Evolutionary conservation across 2,329 filamentous ascomycete genomes (phyloP).

Genomic region (Coleophoma crateriformis): DNA sequence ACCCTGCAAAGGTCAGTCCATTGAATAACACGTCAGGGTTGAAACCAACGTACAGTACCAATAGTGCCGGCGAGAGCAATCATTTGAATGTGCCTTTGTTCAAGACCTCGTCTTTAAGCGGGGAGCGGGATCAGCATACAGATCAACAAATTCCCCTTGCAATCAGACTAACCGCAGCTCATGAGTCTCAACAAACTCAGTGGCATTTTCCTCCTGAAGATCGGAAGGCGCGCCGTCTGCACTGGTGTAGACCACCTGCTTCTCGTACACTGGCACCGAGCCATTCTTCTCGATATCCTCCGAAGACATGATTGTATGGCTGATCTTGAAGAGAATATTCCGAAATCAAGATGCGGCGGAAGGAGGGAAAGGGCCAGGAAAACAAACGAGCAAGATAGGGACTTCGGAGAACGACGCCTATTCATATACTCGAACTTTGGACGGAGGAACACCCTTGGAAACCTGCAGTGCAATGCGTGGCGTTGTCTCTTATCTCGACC

Average conservation of each 20-base stretch:
- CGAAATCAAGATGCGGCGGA: too few species aligned
- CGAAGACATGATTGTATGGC: neutral
- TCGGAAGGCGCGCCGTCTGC: neutral
- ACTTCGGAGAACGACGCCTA: too few species aligned
- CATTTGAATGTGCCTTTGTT: slow-evolving; percentile 37
- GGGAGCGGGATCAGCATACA: too few species aligned
- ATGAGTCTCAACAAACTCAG: slow-evolving; percentile 11
- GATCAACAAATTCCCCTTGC: neutral
- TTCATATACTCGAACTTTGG: too few species aligned
- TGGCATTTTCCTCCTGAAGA: neutral
- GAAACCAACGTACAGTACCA: slow-evolving; percentile 29
- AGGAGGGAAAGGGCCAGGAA: too few species aligned
- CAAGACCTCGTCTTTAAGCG: slow-evolving; percentile 28
- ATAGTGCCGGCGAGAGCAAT: slow-evolving; percentile 39
- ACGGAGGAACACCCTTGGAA: too few species aligned
- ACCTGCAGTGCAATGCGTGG: too few species aligned
- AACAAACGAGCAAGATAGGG: too few species aligned
- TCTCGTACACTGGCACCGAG: neutral
- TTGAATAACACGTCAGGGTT: neutral
- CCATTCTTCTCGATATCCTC: neutral
- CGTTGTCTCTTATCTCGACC: too few species aligned
- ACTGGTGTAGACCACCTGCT: neutral
- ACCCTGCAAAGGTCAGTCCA: slow-evolving; percentile 22
- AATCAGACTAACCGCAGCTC: slow-evolving; percentile 10
- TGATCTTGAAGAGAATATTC: neutral